Conservation (phyloP, 1,284 basidiomycete species). For the Apiotrichum laibachii region DNA sequence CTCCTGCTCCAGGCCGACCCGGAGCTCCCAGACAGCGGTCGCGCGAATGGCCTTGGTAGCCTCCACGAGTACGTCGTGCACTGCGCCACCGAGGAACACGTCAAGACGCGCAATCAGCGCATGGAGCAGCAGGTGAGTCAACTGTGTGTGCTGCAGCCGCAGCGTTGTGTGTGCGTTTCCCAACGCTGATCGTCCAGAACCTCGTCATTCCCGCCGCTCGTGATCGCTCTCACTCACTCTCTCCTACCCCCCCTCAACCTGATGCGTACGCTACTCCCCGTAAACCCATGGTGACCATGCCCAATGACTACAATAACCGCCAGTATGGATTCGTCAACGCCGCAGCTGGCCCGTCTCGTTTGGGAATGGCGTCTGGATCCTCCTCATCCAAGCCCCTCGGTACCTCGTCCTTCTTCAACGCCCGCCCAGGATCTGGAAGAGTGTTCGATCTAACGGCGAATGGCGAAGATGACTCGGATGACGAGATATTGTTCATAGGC, state of each 20-base stretch:
- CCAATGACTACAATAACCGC: no score
- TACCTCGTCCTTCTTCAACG: no score
- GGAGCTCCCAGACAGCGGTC: constrained; percentile 28
- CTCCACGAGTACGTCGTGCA: constrained; percentile 33
- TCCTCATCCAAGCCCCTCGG: background rate
- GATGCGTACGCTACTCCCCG: no score
- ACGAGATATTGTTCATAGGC: constrained; percentile 9
- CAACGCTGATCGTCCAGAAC: background rate
- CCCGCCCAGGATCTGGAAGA: no score
- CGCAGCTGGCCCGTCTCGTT: no score
- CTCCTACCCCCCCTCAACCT: no score
- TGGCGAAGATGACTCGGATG: constrained; percentile 7
- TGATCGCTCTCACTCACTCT: no score
- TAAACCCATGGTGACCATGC: no score
- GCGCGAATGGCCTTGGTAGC: constrained; percentile 34
- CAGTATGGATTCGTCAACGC: no score
- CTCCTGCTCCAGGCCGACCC: constrained; percentile 38
- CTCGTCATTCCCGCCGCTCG: background rate
- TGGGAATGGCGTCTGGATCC: no score
- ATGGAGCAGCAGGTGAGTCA: constrained; percentile 12
- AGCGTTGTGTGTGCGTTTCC: no score
- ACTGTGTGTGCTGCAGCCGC: background rate
- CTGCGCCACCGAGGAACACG: constrained; percentile 6
- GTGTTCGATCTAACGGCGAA: background rate
- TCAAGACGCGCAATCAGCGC: constrained; percentile 10